phyloP scores from a whole-genome alignment of 805 yeast species.

The Ogataea pilisensis region DNA sequence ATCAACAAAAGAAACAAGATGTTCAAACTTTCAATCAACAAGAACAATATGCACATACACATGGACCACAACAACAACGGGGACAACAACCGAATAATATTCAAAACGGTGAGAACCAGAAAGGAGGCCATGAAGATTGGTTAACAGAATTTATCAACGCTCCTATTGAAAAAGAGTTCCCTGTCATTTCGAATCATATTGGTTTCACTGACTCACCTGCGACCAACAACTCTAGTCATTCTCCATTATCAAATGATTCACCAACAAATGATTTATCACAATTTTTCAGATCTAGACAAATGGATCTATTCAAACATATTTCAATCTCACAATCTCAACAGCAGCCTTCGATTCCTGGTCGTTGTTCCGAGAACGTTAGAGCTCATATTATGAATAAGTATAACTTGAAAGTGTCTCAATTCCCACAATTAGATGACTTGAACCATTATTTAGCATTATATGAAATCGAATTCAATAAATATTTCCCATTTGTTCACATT shows the following conservation, averaged over 20 bases:
- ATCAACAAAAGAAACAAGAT: not conserved
- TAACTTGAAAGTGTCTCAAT: constrained; percentile 51
- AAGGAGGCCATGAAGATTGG: constrained; percentile 47
- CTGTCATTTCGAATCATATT: constrained; percentile 47
- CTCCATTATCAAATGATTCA: constrained; percentile 29
- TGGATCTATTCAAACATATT: constrained; percentile 55
- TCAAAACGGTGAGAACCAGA: constrained; percentile 8
- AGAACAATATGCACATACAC: no score
- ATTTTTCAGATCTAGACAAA: constrained; percentile 61
- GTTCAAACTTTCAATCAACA: no score
- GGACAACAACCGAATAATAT: constrained; percentile 1
- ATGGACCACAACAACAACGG: constrained; percentile 6
- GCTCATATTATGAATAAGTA: constrained; percentile 49
- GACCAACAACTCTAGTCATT: constrained; percentile 28
- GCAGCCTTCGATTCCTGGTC: constrained; percentile 27
- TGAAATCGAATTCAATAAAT: constrained; percentile 72
- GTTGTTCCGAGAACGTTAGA: constrained; percentile 51
- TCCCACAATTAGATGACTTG: constrained; percentile 73
- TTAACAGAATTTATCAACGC: constrained; percentile 64
- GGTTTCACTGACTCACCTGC: constrained; percentile 49
- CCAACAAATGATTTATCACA: constrained; percentile 48
- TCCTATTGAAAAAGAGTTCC: constrained; percentile 59
- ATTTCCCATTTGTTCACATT: constrained; percentile 80
- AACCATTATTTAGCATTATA: constrained; percentile 73
- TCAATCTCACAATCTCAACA: constrained; percentile 25